These are phyloP conservation scores for Protea cynaroides DNA, from an alignment of 164 flowering plant species.

Conservation along the genomic window DNA sequence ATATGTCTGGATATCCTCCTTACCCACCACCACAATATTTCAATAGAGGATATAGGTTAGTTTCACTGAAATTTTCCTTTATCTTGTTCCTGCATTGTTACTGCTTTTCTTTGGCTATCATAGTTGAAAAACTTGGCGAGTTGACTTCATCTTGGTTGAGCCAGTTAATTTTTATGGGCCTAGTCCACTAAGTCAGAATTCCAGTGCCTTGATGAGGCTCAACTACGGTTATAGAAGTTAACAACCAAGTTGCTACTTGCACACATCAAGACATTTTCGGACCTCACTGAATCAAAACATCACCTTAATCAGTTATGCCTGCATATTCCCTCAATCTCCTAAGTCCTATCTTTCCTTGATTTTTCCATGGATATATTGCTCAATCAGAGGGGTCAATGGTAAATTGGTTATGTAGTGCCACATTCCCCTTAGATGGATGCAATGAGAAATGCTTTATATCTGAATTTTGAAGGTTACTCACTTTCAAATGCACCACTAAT, in stretches of 20 bases:
- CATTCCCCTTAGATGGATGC: neutral
- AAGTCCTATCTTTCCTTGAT: neutral
- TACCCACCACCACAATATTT: constrained; percentile 33
- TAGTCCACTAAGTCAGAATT: neutral
- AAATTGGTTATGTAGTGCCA: neutral
- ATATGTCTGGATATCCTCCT: constrained; percentile 45
- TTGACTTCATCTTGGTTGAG: neutral
- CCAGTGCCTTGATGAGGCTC: neutral
- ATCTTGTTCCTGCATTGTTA: neutral
- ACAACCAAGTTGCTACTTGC: neutral
- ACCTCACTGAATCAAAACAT: neutral
- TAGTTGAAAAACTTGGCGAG: neutral
- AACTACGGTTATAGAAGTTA: neutral
- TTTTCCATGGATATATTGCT: neutral
- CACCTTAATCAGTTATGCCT: neutral
- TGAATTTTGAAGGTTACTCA: too few relatives aligned
- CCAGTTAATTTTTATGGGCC: constrained; percentile 1
- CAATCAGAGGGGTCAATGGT: neutral
- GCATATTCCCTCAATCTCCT: neutral
- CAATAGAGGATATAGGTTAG: constrained; percentile 46
- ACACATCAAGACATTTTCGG: neutral
- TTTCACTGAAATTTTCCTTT: neutral
- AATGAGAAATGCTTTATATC: too few relatives aligned
- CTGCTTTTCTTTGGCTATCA: neutral
- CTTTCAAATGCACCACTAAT: too few relatives aligned